These are phyloP conservation scores for Alternaria ventricosa DNA, from an alignment of 2,329 filamentous ascomycete genomes.

Conservation along the genomic window DNA sequence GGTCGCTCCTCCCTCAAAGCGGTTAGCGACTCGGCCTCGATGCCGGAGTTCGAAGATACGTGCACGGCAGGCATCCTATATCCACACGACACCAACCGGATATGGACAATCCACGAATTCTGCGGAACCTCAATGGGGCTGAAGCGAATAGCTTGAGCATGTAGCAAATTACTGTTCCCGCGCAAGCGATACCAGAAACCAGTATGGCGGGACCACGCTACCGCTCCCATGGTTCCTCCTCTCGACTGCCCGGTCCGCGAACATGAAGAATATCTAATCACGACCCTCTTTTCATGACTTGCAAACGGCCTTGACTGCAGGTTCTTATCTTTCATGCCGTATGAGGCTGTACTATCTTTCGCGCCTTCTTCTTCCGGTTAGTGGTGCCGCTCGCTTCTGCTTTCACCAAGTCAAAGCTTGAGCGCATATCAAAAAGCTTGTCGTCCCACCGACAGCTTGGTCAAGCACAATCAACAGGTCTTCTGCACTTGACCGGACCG, in stretches of 20 bases:
- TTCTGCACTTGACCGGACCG: background rate
- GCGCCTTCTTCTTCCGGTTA: constrained; percentile 6
- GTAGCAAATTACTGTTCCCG: background rate
- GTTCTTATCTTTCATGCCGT: background rate
- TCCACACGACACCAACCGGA: background rate
- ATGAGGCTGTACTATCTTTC: background rate
- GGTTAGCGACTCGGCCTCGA: background rate
- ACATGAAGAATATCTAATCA: background rate
- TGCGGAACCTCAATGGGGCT: background rate
- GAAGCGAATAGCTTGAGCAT: background rate
- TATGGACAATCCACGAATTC: background rate
- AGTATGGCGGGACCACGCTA: background rate
- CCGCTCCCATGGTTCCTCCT: background rate
- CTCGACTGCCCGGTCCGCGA: background rate
- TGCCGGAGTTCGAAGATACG: background rate
- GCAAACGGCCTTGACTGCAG: background rate
- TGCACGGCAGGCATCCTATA: background rate
- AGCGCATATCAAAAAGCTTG: constrained; percentile 3
- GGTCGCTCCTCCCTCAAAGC: background rate
- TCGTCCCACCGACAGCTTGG: background rate
- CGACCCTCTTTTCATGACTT: background rate
- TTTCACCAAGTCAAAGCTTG: constrained; percentile 1
- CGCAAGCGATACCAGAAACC: constrained; percentile 1
- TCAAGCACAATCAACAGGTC: background rate
- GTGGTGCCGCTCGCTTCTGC: background rate